phyloP scores from a whole-genome alignment of 1,284 basidiomycete genomes.

The Waitea zeae region DNA sequence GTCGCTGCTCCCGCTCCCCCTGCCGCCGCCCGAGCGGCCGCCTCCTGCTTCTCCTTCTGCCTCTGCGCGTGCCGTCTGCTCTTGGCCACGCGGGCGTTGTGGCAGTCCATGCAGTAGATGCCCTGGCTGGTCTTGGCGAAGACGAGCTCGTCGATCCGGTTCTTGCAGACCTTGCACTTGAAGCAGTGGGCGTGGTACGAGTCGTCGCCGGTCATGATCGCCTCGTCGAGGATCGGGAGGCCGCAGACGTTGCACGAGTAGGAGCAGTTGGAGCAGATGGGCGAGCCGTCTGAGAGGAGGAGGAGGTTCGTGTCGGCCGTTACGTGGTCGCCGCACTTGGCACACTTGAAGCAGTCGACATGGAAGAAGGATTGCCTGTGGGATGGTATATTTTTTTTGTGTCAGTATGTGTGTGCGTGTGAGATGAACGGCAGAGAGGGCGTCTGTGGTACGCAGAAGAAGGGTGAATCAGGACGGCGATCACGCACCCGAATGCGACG shows the following conservation, averaged over 20 bases:
- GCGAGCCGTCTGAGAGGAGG: slow-evolving; percentile 89
- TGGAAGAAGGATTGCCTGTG: slow-evolving; percentile 68
- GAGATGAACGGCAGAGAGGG: background rate
- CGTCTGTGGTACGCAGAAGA: background rate
- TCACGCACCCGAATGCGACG: slow-evolving; percentile 74
- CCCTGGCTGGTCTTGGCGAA: slow-evolving; percentile 98
- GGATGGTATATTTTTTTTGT: background rate
- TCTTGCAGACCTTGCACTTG: slow-evolving; percentile 90
- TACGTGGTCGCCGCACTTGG: slow-evolving; percentile 65
- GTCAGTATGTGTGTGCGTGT: background rate
- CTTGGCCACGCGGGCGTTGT: slow-evolving; percentile 90
- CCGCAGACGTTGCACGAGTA: slow-evolving; percentile 93
- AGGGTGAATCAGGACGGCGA: background rate
- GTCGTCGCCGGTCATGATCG: slow-evolving; percentile 98
- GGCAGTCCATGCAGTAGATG: slow-evolving; percentile 98
- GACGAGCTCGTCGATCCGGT: slow-evolving; percentile 92
- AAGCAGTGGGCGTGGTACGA: slow-evolving; percentile 98
- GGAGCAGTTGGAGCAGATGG: slow-evolving; percentile 93
- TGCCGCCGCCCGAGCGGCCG: slow-evolving; percentile 6
- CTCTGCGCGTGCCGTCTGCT: slow-evolving; percentile 80
- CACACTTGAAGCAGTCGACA: slow-evolving; percentile 72
- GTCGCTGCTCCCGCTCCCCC: slow-evolving; percentile 2
- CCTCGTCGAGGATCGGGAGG: slow-evolving; percentile 86
- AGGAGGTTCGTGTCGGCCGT: slow-evolving; percentile 92
- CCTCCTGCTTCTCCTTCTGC: slow-evolving; percentile 26